Base-by-base conservation (phyloP, 306 rosid species). In the Mimosa bimucronata region DNA sequence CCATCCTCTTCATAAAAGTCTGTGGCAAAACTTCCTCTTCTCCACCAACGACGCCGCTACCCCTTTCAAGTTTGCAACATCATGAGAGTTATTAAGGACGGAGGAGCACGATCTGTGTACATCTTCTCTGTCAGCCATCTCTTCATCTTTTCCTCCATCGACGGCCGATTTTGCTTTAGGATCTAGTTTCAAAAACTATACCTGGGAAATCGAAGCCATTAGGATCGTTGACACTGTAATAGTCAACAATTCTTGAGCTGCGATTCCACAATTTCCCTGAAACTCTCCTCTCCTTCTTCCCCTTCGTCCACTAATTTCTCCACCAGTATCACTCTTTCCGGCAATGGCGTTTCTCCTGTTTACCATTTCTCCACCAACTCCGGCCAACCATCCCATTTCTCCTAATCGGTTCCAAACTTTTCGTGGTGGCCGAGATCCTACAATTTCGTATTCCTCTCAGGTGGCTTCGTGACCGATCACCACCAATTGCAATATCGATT, bases 221-320 rank as follows among this genome's bases (percentile, higher is more conserved):
- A 83, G 5, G 62, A 9, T 8, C 28, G 13, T 69, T 83, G 88
- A 58, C 88, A 74, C 80, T 83, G 88, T 66, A 86, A 66, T 2
- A 92, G 66, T 95, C 97, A 92, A 78, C 88, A 82, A 82, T 92
- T 92, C 86, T 79, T 90, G 8, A 92, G 74, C 87, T 92, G 97
- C 21, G 97, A 89, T 44, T 85, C 66, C n/a, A 82, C 87, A 3
- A 83, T 83, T 61, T 92, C 96, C 77, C 79, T 68, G 65, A 89
- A 88, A 29, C 84, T 83, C 57, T 82, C 85, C 9, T 28, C 57
- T 14, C 75, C 84, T 18, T 44, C 77, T 44, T n/a, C 77, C 15
- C 29, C 74, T 23, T 41, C 74, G 28, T 40, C 88, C 1, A 28
- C 85, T 9, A 92, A 41, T 34, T 92, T 90, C 76, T 87, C 97